Base-by-base conservation (phyloP, 2,329 filamentous ascomycete species). In the Fusarium sp. region DNA sequence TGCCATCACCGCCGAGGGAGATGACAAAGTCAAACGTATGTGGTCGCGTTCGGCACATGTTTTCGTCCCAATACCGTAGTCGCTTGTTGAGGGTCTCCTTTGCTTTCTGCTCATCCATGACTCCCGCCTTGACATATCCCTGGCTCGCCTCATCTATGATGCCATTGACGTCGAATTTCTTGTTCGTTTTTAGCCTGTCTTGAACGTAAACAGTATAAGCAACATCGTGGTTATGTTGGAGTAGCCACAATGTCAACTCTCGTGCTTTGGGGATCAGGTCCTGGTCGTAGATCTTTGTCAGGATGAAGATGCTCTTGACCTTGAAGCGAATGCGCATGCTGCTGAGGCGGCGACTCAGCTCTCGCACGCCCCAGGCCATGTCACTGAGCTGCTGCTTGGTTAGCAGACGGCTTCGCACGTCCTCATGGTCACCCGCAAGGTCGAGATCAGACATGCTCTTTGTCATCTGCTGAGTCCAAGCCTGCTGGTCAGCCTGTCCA, bases 341-440 rank as follows among this genome's bases (percentile, higher is more conserved):
- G 47, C 92, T 91, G 57, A 98, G 79, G 58, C 91, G 90, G 72
- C 96, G 91, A 28, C 91, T 94, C 56, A 99, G 80, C 76, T 97
- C 92, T 43, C 95, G 85, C 55, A 98, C 95, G 25, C 94, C 93
- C 87, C 94, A 93, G 0, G 94, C 93, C 94, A 99, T 98, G 70
- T 98, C 95, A 12, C 91, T 93, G 38, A 99, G 83, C 76, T 99
- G 92, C 75, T 91, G 93, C 80, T 98, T 98, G 2, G 93, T 97
- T 67, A 98, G 82, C 45, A 97, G 85, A n/a, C 94, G 85, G 57
- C 84, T 87, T 70, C 85, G 83, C 38, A 83, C 68, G 8, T 76
- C 73, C 25, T 75, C 73, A 24, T 60, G 57, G 55, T 76, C 61
- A 38, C 73, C 59, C 7, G 70, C 61, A 10, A 80, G 72, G 55